These are phyloP conservation scores for Cladophialophora exuberans DNA, from an alignment of 2,329 filamentous ascomycete species.

Conservation along the genomic window DNA sequence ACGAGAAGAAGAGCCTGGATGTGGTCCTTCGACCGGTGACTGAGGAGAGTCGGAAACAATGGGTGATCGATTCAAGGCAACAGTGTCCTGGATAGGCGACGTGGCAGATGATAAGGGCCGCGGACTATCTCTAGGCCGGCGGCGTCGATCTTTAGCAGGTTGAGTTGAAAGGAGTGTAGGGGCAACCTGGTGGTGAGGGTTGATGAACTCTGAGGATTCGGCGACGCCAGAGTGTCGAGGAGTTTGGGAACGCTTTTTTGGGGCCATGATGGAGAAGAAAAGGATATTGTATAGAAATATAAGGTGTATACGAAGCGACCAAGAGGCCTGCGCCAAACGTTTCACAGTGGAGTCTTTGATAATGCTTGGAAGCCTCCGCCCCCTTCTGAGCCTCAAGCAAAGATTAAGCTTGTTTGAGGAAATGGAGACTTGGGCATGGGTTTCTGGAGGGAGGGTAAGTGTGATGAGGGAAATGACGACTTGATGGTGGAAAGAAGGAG, in stretches of 20 bases:
- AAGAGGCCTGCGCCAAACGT: constrained; percentile 30
- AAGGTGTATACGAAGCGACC: constrained; percentile 32
- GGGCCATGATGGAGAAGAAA: constrained; percentile 27
- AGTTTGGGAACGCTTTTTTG: constrained; percentile 32
- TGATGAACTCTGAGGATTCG: constrained; percentile 21
- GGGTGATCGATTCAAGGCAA: constrained; percentile 20
- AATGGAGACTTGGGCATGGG: constrained; percentile 30
- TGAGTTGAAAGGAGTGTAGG: constrained; percentile 23
- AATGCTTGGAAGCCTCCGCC: constrained; percentile 35
- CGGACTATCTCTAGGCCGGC: constrained; percentile 22
- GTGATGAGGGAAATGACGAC: constrained; percentile 34
- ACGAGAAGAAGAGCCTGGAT: constrained; percentile 27
- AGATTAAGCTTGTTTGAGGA: constrained; percentile 35
- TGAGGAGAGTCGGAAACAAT: constrained; percentile 26
- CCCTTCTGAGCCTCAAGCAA: constrained; percentile 35
- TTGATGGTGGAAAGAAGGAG: constrained; percentile 30
- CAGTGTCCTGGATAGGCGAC: constrained; percentile 16
- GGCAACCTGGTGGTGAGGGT: constrained; percentile 17
- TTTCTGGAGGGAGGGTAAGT: constrained; percentile 24
- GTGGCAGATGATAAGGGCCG: constrained; percentile 21
- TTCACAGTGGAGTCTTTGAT: constrained; percentile 30
- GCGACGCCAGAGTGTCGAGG: constrained; percentile 25
- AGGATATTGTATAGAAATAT: constrained; percentile 31
- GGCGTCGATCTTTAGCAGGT: constrained; percentile 20
- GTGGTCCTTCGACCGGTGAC: constrained; percentile 23